phyloP scores from a whole-genome alignment of 2,329 filamentous ascomycete species.

The Nigrospora oryzae region DNA sequence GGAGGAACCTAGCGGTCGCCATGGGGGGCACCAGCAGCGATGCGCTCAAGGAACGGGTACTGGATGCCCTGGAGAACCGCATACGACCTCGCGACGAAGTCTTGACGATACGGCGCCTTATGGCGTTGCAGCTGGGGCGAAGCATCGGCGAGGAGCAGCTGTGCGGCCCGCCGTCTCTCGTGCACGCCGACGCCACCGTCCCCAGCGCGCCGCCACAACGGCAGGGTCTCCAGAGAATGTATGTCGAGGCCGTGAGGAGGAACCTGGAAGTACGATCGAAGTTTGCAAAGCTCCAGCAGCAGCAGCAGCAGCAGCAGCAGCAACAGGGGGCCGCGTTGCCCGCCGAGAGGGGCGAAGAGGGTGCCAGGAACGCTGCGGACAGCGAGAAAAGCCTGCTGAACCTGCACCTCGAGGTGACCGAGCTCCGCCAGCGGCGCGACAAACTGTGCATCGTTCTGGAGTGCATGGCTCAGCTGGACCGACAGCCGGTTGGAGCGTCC shows the following conservation, averaged over 20 bases:
- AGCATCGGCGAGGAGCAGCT: conserved; percentile 33
- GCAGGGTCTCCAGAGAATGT: conserved; percentile 43
- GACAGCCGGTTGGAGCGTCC: conserved; percentile 41
- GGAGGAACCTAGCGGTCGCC: background rate
- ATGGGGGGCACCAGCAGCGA: conserved; percentile 22
- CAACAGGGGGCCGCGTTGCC: conserved; percentile 7
- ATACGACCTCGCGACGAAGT: conserved; percentile 50
- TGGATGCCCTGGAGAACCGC: conserved; percentile 38
- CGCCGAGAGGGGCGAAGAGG: conserved; percentile 10
- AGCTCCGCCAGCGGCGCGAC: conserved; percentile 42
- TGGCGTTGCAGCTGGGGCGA: conserved; percentile 44
- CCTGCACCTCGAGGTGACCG: conserved; percentile 42
- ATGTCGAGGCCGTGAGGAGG: conserved; percentile 42
- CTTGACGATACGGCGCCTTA: conserved; percentile 44
- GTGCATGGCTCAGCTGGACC: conserved; percentile 39
- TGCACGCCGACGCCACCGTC: conserved; percentile 27
- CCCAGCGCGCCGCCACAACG: conserved; percentile 24
- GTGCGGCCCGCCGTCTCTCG: conserved; percentile 38
- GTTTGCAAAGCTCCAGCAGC: conserved; percentile 27
- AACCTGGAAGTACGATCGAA: conserved; percentile 43
- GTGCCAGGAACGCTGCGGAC: conserved; percentile 1
- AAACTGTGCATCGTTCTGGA: conserved; percentile 40
- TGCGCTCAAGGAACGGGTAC: conserved; percentile 24
- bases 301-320: conserved; percentile 13
- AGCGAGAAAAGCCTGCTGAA: conserved; percentile 25